Base-by-base conservation (phyloP, 2,329 filamentous ascomycete species). In the Escovopsis weberi region DNA sequence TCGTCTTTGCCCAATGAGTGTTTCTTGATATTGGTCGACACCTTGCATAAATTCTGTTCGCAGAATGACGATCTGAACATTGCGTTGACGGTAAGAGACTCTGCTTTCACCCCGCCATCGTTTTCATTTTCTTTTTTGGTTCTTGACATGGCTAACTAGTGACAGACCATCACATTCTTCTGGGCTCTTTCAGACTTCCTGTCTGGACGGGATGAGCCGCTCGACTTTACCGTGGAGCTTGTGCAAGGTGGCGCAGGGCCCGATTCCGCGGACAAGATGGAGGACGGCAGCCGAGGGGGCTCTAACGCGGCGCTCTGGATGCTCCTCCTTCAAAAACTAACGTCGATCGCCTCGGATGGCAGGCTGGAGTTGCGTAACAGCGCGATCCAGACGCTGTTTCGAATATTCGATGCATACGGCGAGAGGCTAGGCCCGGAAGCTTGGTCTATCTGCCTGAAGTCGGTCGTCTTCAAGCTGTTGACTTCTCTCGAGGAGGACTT, bases 31-130 rank as follows among this genome's bases (percentile, higher is more conserved):
- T 72, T 98, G 12, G 79, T 96, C 47, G 83, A 94, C 63, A 86
- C 88, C 10, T 73, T 98, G 19, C 85, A 86, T 54, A 81, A 82
- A 49, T 98, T 96, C 60, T 87, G 85, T 52, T 82, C 80, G 1
- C 91, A 98, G 59, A 74, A 81, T 49, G 85, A 94, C 50, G 91
- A 98, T 55, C 70, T 98, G 33, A 98, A 98, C 52, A 93, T 96
- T 54, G 89, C 89, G 0, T 68, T 98, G 26, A 96, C 91, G 32
- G 82, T 85, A 67, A 61, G 74, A 18, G 5, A 23, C 12, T 26
- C 30, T 33, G 12, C 18, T 9, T 32, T 12, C 28, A 19, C 15
- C 15, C 10, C 8, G 12, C n/a, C 10, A 15, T 12, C 6, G 10
- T 12, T 6, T 11, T 18, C 26, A 9, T 18, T 4, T 6, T 23